A percentile compares a stretch with the other conserved stretches of the same genome.
Evolutionary conservation across 164 flowering plant species (phyloP).

Genomic region (Chloranthus sessilifolius): DNA sequence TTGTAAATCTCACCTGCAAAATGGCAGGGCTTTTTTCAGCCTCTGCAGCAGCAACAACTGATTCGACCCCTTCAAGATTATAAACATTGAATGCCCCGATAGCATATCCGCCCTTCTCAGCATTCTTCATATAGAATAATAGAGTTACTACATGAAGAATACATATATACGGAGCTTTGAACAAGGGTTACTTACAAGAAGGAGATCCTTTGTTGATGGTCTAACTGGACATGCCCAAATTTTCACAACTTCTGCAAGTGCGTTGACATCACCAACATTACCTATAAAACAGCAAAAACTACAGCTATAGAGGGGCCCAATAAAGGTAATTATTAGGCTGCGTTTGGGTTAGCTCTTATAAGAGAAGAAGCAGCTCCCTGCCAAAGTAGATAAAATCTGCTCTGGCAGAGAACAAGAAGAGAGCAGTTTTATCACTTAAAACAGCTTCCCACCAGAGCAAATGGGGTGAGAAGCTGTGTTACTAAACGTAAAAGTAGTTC

Average conservation of each 20-base stretch:
- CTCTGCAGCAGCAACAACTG: constrained; percentile 98
- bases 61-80: constrained; percentile 93
- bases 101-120: constrained; percentile 87
- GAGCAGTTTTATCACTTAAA: too few species aligned
- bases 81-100: constrained; percentile 98
- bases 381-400: too few species aligned
- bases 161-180: not conserved
- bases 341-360: too few species aligned
- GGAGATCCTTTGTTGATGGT: constrained; percentile 77
- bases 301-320: not conserved
- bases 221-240: constrained; percentile 65
- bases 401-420: too few species aligned
- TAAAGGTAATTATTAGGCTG: not conserved
- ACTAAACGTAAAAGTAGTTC: too few species aligned
- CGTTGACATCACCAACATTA: constrained; percentile 84
- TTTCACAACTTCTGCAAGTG: constrained; percentile 83
- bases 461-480: too few species aligned
- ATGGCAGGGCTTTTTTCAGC: constrained; percentile 92
- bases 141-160: constrained; percentile 13
- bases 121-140: constrained; percentile 47
- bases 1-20: constrained; percentile 70
- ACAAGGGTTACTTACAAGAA: constrained; percentile 47
- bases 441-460: too few species aligned
- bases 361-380: too few species aligned
- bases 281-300: constrained; percentile 34